Base-by-base conservation (phyloP, 192 early-diverging fungal species). In the Chytriomyces hyalinus region DNA sequence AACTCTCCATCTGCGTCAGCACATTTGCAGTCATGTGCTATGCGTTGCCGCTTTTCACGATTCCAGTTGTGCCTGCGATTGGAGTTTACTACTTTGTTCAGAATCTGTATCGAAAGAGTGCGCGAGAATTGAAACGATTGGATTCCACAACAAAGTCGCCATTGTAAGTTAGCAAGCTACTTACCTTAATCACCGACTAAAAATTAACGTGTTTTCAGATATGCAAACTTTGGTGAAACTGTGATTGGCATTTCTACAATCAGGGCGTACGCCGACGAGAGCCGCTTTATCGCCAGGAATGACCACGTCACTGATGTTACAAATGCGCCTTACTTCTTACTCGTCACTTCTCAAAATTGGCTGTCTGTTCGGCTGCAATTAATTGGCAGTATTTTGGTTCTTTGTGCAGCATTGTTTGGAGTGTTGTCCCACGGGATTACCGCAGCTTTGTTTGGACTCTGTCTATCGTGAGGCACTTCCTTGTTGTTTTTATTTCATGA, bases 181-280 rank as follows among this genome's bases (percentile, higher is more conserved):
- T 36, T 36, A 36, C 36, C 36, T 36, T 36, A 36, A 36, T 36
- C 36, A 36, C 36, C 36, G 36, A 36, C 36, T 36, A 4, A 36
- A 36, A 4, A 36, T 1, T 4, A 36, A 36, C 36, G 36, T 4
- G 36, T 36, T 36, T 36, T 36, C 20, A n/a, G 95, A 2, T 96
- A 93, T 77, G 83, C 93, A 0, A 91, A 92, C 53, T 77, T 97
- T 74, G 78, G 90, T 5, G 94, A 97, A 72, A 90, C 92, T 0
- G 78, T 96, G 13, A 87, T 85, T 49, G 96, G 96, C 0, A 65
- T 95, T 8, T 80, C 91, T 6, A 97, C 94, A 4, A 96, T 98
- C 76, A 87, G 94, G 28, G 93, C 93, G 0, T 96, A 92, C 75
- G 70, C 86, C 65, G 76, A 70, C 4, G 28, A 50, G 48, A 15